Conservation (phyloP, 805 yeast species). For the Starmerella potacharoeniae region DNA sequence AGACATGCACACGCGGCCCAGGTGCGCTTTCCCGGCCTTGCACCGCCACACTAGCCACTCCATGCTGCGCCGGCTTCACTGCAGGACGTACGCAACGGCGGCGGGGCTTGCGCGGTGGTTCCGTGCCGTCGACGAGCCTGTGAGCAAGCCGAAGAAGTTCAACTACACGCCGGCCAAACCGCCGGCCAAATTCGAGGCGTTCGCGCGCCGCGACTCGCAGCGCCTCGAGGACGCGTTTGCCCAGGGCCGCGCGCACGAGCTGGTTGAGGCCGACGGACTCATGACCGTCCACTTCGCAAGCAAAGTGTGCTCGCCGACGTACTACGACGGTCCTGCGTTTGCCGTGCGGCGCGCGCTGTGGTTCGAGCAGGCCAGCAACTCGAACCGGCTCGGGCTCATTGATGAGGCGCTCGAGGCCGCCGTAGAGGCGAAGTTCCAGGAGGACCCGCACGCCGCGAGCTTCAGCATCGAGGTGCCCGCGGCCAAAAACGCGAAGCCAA, state of each 20-base stretch:
- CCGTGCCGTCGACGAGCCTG: constrained; percentile 71
- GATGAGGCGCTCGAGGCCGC: constrained; percentile 39
- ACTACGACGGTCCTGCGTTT: constrained; percentile 81
- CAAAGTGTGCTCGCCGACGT: constrained; percentile 53
- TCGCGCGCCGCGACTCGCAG: constrained; percentile 50
- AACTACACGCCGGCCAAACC: constrained; percentile 38
- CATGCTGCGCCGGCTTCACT: not conserved
- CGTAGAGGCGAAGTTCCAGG: constrained; percentile 41
- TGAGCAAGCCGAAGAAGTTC: constrained; percentile 51
- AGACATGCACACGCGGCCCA: not conserved
- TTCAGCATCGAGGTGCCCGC: not conserved
- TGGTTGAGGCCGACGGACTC: constrained; percentile 69
- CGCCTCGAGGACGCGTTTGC: constrained; percentile 45
- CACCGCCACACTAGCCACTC: not conserved
- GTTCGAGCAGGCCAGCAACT: constrained; percentile 49
- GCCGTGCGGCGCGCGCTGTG: constrained; percentile 78
- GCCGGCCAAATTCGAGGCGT: constrained; percentile 54
- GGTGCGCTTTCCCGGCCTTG: not conserved
- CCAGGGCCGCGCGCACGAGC: constrained; percentile 25
- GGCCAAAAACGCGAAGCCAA: not conserved
- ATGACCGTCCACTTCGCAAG: constrained; percentile 55
- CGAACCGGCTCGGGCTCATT: constrained; percentile 39
- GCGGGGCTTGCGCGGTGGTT: constrained; percentile 43
- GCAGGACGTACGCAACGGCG: constrained; percentile 1
- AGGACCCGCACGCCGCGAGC: not conserved